Evolutionary conservation across 805 yeast species (phyloP), one percentile per base, ranked within the genome.

Genomic region (Metschnikowia peoriensis): DNA sequence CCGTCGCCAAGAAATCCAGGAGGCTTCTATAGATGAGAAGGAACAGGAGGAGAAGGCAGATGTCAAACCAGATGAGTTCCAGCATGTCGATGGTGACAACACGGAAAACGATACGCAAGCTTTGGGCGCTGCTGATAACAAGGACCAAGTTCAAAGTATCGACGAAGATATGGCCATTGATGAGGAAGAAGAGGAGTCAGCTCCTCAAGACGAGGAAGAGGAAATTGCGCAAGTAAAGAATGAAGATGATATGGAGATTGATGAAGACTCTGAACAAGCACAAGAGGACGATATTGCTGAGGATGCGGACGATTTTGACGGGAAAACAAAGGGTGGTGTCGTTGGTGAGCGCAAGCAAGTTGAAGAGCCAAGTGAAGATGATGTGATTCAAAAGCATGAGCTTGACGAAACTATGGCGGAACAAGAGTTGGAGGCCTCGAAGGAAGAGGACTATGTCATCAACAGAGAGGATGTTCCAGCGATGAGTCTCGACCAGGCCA

Each of bases 31-130:
- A 34, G 69, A 71, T 29, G 70, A 73, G 35, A 71, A 70, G 28
- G 82, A 80, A 47, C 83, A 82, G 40, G 73, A 79, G 43, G 84
- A 84, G 11, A 78, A 81, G 49, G 83, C 85, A 11, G 84, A 81
- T 53, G 86, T 83, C 55, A 79, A 84, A 47, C 92, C 96, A 0
- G 96, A 90, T 63, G 96, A 90, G 61, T 88, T 90, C 67, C 89
- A 89, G 64, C 94, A 89, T 62, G 75, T 86, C 47, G 89, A 88
- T 39, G 92, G 91, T 45, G 92, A 86, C 44, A 86, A 87, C 55
- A 82, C 93, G 4, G 84, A 86, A 29, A 77, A 73, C 51, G 92
- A 89, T 46, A 89, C 96, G 0, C 98, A 94, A 68, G 99, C 98
- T 0, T 72, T 94, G 47, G 98, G 98, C 22, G 85, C 92, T 42